Evolutionary conservation across 179 eudicot genomes (phyloP).

Genomic region (Carnegiea gigantea): DNA sequence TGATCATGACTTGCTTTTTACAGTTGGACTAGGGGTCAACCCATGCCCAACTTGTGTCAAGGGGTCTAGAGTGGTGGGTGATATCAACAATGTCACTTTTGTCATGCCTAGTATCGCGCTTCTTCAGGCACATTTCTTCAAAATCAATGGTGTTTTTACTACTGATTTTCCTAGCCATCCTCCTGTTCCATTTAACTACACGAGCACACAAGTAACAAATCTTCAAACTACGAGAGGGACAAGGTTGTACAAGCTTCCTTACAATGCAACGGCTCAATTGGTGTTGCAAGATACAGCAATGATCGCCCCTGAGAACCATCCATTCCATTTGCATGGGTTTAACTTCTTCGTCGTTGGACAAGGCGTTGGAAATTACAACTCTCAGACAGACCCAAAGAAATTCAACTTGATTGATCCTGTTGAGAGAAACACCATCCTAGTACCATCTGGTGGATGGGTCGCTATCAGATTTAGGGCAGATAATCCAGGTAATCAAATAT

Average conservation of each 20-base stretch:
- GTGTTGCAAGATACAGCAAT: slow-evolving; percentile 83
- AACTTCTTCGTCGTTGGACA: slow-evolving; percentile 75
- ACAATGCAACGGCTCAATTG: slow-evolving; percentile 70
- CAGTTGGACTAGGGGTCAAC: slow-evolving; percentile 42
- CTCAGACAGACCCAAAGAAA: slow-evolving; percentile 52
- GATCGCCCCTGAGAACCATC: slow-evolving; percentile 79
- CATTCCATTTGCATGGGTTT: slow-evolving; percentile 83
- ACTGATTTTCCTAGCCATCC: slow-evolving; percentile 61
- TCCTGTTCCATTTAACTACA: slow-evolving; percentile 50
- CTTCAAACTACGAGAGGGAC: slow-evolving; percentile 55
- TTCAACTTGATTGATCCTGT: slow-evolving; percentile 87
- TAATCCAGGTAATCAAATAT: slow-evolving; percentile 44
- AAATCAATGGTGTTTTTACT: slow-evolving; percentile 47
- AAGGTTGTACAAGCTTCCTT: slow-evolving; percentile 54
- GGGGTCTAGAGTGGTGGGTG: slow-evolving; percentile 40
- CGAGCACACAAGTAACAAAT: slow-evolving; percentile 44
- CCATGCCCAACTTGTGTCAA: slow-evolving; percentile 40
- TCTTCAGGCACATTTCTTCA: slow-evolving; percentile 35
- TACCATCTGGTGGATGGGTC: slow-evolving; percentile 83
- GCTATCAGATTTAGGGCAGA: slow-evolving; percentile 77
- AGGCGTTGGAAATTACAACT: slow-evolving; percentile 67
- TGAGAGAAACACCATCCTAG: slow-evolving; percentile 77
- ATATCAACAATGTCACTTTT: slow-evolving; percentile 48
- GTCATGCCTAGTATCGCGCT: slow-evolving; percentile 42
- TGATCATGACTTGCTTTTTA: slow-evolving; percentile 39